These are phyloP conservation scores for Pneumocystis murina DNA, from an alignment of 1,139 yeast species.

Conservation along the genomic window DNA sequence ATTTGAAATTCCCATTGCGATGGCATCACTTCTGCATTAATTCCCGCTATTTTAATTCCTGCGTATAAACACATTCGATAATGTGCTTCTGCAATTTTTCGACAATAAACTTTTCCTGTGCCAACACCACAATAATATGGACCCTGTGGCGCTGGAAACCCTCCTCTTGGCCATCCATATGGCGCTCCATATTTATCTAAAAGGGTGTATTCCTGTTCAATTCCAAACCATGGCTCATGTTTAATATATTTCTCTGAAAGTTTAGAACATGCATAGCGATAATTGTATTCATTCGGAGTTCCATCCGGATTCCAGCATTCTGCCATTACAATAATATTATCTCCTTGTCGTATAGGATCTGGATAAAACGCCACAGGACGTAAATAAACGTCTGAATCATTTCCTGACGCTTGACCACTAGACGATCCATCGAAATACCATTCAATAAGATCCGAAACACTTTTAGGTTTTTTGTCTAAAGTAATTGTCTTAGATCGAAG, in stretches of 20 bases:
- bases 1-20: constrained; percentile 99
- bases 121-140: constrained; percentile 99
- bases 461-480: constrained; percentile 47
- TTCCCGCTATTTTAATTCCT: constrained; percentile 82
- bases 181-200: constrained; percentile 81
- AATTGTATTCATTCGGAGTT: constrained; percentile 95
- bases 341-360: constrained; percentile 96
- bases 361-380: constrained; percentile 89
- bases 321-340: constrained; percentile 82
- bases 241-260: constrained; percentile 82
- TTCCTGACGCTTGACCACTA: constrained; percentile 97
- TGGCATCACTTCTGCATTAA: constrained; percentile 99
- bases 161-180: constrained; percentile 99
- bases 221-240: constrained; percentile 89
- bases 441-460: constrained; percentile 82
- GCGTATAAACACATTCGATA: constrained; percentile 94
- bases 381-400: constrained; percentile 85
- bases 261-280: constrained; percentile 94
- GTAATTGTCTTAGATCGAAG: constrained; percentile 93
- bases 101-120: constrained; percentile 93
- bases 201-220: constrained; percentile 96
- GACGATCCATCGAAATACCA: constrained; percentile 99
- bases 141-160: constrained; percentile 99
- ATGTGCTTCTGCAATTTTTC: constrained; percentile 98
- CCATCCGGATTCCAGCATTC: constrained; percentile 99